Evolutionary conservation across 2,329 filamentous ascomycete species (phyloP), one percentile per base, ranked within the genome.

Genomic region (Fusarium sp.): DNA sequence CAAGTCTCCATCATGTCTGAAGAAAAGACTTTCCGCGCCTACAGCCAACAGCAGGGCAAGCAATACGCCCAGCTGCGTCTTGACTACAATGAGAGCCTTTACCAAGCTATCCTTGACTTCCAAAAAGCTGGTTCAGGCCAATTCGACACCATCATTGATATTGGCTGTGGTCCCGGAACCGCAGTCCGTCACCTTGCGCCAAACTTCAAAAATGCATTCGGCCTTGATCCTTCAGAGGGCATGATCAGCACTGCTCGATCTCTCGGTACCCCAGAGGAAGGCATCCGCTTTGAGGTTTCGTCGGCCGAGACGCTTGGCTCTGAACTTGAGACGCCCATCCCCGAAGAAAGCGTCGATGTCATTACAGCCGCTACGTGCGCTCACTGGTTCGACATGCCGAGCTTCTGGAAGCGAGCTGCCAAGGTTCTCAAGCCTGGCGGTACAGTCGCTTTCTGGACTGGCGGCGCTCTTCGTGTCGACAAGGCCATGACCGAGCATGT

Each of bases 101-200:
- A 88, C 79, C 69, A 85, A 4, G 73, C 75, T 42, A 81, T 91
- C 56, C 51, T 88, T 6, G 71, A 83, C 20, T 82, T 86, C 61
- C 89, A 91, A 72, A 78, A 74, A 1, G 80, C 83, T 1, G 85
- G 83, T 0, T 85, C 85, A 22, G 87, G 87, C 14, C 61, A 81
- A 14, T 73, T 86, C 16, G 75, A 80, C 33, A 81, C 79, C 4
- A 69, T 89, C 0, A 75, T 90, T 14, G 89, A 92, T 69, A 79
- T 91, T 7, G 89, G 89, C 35, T 90, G 88, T 74, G 89, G 89
- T 0, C 88, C 89, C 0, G 89, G 89, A 5, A 85, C 79, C 14
- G 87, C 85, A 0, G 83, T 83, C 0, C 83, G 85, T 3, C 81
- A 80, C 6, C 81, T 91, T 1, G 84, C 85, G 0, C 78, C 80